phyloP scores from a whole-genome alignment of 176 grass and related monocot species.

The Alopecurus myosuroides region DNA sequence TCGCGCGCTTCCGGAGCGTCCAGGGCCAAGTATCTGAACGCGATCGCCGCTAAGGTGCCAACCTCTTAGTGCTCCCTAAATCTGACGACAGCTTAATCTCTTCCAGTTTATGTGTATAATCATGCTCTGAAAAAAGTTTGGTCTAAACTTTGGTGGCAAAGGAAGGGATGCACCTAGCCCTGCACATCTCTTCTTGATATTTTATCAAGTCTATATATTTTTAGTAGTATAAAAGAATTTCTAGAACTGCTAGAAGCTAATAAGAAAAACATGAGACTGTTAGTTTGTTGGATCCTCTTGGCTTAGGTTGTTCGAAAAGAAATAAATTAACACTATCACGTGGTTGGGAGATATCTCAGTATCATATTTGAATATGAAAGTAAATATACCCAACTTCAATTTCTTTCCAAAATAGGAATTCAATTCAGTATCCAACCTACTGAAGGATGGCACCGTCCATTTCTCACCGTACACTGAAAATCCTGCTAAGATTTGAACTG shows the following conservation, averaged over 20 bases:
- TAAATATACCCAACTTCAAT: not conserved
- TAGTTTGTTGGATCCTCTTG: not conserved
- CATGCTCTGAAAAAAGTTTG: not conserved
- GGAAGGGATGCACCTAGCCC: not conserved
- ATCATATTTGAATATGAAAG: not conserved
- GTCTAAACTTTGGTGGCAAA: not conserved
- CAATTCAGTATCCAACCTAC: not conserved
- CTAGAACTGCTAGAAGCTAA: not conserved
- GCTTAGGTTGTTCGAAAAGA: not conserved
- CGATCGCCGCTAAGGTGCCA: constrained; percentile 73
- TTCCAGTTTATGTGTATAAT: not conserved
- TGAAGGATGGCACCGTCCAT: not conserved
- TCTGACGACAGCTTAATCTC: not conserved
- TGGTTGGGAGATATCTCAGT: not conserved
- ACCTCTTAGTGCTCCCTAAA: not conserved
- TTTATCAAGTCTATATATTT: not conserved
- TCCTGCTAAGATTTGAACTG: not conserved
- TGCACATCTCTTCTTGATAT: not conserved
- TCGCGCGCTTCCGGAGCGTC: constrained; percentile 51
- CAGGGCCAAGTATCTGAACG: constrained; percentile 73
- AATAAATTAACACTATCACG: not conserved
- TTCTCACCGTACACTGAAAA: not conserved
- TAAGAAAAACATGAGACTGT: not conserved
- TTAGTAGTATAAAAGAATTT: too few relatives aligned
- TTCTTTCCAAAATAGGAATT: not conserved